Evolutionary conservation across 148 eudicot genomes (phyloP).

Genomic region (Fallopia convolvulus): DNA sequence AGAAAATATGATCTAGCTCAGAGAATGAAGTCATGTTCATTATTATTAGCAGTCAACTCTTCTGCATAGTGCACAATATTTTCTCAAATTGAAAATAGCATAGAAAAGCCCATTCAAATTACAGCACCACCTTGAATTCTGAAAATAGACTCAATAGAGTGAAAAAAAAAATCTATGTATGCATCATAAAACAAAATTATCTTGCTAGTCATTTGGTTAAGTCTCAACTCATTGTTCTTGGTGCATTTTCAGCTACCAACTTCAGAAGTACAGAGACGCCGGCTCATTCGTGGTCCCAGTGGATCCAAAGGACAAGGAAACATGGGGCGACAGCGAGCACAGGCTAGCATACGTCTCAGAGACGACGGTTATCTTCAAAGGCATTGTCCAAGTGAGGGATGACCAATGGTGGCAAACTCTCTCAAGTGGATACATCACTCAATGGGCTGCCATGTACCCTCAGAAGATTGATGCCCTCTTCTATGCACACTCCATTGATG

Average conservation of each 20-base stretch:
- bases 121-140: no score
- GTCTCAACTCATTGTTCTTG: not conserved
- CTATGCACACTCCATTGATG: slow-evolving; percentile 77
- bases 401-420: slow-evolving; percentile 98
- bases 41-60: no score
- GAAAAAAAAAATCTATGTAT: no score
- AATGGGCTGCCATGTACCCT: slow-evolving; percentile 96
- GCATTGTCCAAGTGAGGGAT: slow-evolving; percentile 75
- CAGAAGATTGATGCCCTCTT: slow-evolving; percentile 87
- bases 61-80: no score
- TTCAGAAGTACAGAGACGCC: slow-evolving; percentile 87
- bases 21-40: no score
- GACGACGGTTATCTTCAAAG: slow-evolving; percentile 93
- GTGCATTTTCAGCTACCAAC: slow-evolving; percentile 68
- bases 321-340: slow-evolving; percentile 99
- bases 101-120: no score
- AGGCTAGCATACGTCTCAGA: slow-evolving; percentile 91
- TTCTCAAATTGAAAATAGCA: no score
- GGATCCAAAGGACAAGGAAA: slow-evolving; percentile 84
- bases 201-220: not conserved
- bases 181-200: no score
- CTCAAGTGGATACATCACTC: slow-evolving; percentile 78
- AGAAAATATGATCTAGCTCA: no score
- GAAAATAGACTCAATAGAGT: no score
- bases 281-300: slow-evolving; percentile 89